A percentile compares a stretch with the other conserved stretches of the same genome.
phyloP scores from a whole-genome alignment of 305 asterid species.

The Withania somnifera region DNA sequence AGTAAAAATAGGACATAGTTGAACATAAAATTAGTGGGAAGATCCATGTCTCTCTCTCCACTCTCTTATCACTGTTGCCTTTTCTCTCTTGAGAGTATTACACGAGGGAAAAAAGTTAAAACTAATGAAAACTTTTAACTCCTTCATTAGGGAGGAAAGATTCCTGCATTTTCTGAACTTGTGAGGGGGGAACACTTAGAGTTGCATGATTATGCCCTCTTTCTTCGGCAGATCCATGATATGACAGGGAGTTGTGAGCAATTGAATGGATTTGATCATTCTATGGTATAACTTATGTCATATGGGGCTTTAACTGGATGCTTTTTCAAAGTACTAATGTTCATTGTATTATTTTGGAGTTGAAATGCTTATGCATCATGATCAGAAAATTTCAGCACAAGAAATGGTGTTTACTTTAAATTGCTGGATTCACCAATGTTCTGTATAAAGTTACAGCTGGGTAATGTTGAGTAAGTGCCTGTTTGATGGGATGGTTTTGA shows the following conservation, averaged over 20 bases:
- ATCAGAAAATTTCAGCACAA: background rate
- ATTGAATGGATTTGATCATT: background rate
- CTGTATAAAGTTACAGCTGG: background rate
- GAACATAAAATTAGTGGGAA: background rate
- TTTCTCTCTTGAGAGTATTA: background rate
- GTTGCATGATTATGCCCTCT: background rate
- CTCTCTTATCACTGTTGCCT: background rate
- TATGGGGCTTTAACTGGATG: background rate
- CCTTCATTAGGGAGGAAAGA: background rate
- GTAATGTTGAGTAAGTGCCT: background rate
- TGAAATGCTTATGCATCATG: background rate
- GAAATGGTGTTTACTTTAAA: background rate
- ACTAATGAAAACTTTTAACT: background rate
- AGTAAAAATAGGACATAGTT: background rate
- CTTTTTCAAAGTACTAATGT: background rate
- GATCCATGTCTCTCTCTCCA: background rate
- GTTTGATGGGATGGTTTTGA: background rate
- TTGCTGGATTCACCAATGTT: background rate
- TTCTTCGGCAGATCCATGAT: background rate
- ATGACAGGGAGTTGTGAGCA: background rate
- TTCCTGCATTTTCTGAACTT: background rate
- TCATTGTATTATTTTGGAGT: background rate
- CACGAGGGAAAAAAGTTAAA: background rate
- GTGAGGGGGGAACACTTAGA: background rate
- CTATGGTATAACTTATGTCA: background rate